A percentile compares a stretch with the other conserved stretches of the same genome.
phyloP scores from a whole-genome alignment of 2,329 filamentous ascomycete genomes.

The Chaetomiaceae sp. region DNA sequence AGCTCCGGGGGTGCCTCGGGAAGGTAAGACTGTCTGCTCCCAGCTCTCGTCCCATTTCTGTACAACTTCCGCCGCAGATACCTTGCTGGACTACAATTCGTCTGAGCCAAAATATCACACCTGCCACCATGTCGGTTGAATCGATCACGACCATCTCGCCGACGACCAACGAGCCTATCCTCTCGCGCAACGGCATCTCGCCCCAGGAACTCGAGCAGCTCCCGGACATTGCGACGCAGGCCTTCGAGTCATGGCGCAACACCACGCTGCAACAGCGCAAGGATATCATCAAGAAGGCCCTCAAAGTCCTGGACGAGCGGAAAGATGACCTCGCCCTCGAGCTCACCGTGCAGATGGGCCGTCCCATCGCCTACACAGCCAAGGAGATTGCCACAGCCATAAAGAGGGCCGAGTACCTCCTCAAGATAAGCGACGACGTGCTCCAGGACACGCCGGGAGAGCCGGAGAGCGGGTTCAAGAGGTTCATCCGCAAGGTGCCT shows the following conservation, averaged over 20 bases:
- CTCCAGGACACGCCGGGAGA: slow-evolving; percentile 79
- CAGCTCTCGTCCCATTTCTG: too few relatives aligned
- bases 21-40: too few relatives aligned
- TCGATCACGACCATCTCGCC: slow-evolving; percentile 79
- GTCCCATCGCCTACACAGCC: slow-evolving; percentile 80
- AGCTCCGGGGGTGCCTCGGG: too few relatives aligned
- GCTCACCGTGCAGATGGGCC: slow-evolving; percentile 90
- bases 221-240: slow-evolving; percentile 66
- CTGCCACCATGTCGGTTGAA: slow-evolving; percentile 56
- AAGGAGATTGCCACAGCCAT: slow-evolving; percentile 83
- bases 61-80: too few relatives aligned
- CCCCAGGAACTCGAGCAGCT: slow-evolving; percentile 65
- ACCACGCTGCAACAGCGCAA: slow-evolving; percentile 73
- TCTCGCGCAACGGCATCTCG: slow-evolving; percentile 73
- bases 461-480: slow-evolving; percentile 79
- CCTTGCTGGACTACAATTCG: too few relatives aligned
- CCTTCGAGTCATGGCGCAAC: slow-evolving; percentile 72
- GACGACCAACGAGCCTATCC: slow-evolving; percentile 76
- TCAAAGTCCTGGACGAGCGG: slow-evolving; percentile 64
- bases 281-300: slow-evolving; percentile 73
- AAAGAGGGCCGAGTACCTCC: slow-evolving; percentile 77
- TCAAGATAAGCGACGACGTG: slow-evolving; percentile 75
- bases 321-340: slow-evolving; percentile 79
- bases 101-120: neutral
- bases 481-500: slow-evolving; percentile 84